phyloP scores from a whole-genome alignment of 176 grass and related monocot species.

The Tillandsia fasciculata region DNA sequence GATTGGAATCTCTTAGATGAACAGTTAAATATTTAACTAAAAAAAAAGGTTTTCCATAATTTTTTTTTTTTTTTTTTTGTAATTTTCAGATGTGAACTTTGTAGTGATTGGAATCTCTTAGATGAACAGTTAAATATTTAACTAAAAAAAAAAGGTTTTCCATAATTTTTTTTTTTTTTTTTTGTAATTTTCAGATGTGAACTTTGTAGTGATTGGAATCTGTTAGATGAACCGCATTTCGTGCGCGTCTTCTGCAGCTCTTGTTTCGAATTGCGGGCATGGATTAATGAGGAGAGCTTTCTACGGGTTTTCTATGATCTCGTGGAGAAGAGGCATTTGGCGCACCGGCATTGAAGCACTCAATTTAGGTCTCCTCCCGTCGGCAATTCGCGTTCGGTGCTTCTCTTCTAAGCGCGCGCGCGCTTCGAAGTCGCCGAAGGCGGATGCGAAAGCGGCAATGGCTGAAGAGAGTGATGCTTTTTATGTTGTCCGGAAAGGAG shows the following conservation, averaged over 20 bases:
- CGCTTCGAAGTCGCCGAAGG: slow-evolving; percentile 12
- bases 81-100: not conserved
- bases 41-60: too few relatives aligned
- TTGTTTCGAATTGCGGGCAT: not conserved
- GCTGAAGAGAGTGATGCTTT: slow-evolving; percentile 22
- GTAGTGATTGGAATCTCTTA: not conserved
- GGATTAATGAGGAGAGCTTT: slow-evolving; percentile 21
- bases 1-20: slow-evolving; percentile 3
- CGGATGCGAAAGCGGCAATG: slow-evolving; percentile 1
- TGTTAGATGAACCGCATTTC: slow-evolving; percentile 12
- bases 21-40: not conserved
- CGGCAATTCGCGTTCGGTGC: not conserved
- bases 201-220: not conserved
- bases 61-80: not conserved
- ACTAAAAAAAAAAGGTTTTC: too few relatives aligned
- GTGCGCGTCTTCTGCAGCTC: not conserved
- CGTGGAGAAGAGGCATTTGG: slow-evolving; percentile 2
- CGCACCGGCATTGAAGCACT: not conserved
- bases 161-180: not conserved
- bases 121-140: not conserved
- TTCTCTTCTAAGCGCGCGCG: slow-evolving; percentile 26
- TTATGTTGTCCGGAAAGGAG: slow-evolving; percentile 35
- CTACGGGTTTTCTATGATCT: slow-evolving; percentile 9
- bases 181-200: slow-evolving; percentile 4
- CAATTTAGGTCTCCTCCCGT: slow-evolving; percentile 13